These are phyloP conservation scores for Amanita phalloides DNA, from an alignment of 768 basidiomycete genomes.

Conservation along the genomic window DNA sequence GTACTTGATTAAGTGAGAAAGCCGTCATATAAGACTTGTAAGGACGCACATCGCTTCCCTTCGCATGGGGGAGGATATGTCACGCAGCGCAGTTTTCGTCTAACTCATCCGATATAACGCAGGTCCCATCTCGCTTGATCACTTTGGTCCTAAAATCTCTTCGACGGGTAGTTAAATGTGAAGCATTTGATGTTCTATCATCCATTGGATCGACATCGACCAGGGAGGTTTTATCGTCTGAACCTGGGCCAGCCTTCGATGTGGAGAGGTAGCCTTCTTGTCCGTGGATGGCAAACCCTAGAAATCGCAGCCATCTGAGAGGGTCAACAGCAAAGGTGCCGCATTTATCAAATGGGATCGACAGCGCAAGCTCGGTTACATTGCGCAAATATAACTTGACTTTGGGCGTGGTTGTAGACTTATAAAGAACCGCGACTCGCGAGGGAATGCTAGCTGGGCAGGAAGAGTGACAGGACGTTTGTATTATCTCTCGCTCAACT, in stretches of 20 bases:
- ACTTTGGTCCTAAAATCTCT: constrained; percentile 3
- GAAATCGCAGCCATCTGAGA: not conserved
- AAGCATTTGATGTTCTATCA: constrained; percentile 6
- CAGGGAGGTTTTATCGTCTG: not conserved
- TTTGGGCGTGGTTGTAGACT: not conserved
- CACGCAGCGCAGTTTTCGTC: constrained; percentile 2
- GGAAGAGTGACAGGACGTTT: no score
- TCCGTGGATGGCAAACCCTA: constrained; percentile 10
- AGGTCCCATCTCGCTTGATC: constrained; percentile 7
- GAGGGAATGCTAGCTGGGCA: no score
- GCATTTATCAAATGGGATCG: not conserved
- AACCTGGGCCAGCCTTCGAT: constrained; percentile 6
- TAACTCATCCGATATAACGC: not conserved
- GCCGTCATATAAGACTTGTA: not conserved
- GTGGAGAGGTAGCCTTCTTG: constrained; percentile 6
- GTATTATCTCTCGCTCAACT: no score
- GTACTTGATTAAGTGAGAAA: constrained; percentile 7
- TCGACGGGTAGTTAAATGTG: not conserved
- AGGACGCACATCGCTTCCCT: constrained; percentile 3
- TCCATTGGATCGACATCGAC: constrained; percentile 7
- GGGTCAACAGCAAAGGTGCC: constrained; percentile 6
- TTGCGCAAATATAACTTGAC: not conserved
- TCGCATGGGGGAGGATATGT: constrained; percentile 4
- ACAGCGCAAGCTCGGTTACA: not conserved
- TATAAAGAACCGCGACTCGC: no score